Evolutionary conservation across 805 yeast species (phyloP).

Genomic region (Spathaspora boniae): DNA sequence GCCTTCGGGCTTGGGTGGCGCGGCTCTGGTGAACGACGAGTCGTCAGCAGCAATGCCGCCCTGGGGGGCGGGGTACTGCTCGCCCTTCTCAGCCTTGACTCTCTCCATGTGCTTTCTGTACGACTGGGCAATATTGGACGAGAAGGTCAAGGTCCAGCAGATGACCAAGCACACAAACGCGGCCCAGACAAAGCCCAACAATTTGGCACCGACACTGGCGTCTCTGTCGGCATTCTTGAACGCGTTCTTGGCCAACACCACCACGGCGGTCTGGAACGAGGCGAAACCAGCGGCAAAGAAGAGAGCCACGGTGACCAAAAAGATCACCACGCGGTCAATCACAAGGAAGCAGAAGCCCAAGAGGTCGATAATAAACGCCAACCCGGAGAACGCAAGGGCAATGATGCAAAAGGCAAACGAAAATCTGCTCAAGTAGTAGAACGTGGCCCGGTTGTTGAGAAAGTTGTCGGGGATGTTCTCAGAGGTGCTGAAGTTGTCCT

Average conservation of each 20-base stretch:
- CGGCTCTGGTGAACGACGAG: slow-evolving; percentile 40
- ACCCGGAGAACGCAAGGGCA: slow-evolving; percentile 59
- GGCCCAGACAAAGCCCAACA: slow-evolving; percentile 70
- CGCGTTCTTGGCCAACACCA: slow-evolving; percentile 70
- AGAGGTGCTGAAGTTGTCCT: slow-evolving; percentile 59
- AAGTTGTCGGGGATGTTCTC: slow-evolving; percentile 53
- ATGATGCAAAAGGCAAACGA: slow-evolving; percentile 60
- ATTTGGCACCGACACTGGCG: slow-evolving; percentile 52
- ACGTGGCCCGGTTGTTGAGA: slow-evolving; percentile 50
- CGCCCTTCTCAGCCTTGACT: slow-evolving; percentile 26
- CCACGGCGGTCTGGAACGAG: slow-evolving; percentile 69
- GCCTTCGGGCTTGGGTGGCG: slow-evolving; percentile 24
- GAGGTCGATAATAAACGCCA: slow-evolving; percentile 53
- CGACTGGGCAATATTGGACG: slow-evolving; percentile 45
- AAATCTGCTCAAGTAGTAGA: slow-evolving; percentile 63
- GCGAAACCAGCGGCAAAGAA: slow-evolving; percentile 61
- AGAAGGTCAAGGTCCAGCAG: slow-evolving; percentile 51
- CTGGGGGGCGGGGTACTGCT: slow-evolving; percentile 17
- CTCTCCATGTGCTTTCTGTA: slow-evolving; percentile 49
- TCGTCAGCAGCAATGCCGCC: slow-evolving; percentile 28
- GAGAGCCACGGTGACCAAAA: slow-evolving; percentile 49
- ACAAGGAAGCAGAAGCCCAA: slow-evolving; percentile 55
- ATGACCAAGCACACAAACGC: slow-evolving; percentile 51
- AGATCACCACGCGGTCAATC: slow-evolving; percentile 51
- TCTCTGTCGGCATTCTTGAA: slow-evolving; percentile 47